Percentiles rank a stretch among this genome's conserved stretches.
phyloP scores from a whole-genome alignment of 139 green algal species.

The Chlamydomonas sphaeroides region DNA sequence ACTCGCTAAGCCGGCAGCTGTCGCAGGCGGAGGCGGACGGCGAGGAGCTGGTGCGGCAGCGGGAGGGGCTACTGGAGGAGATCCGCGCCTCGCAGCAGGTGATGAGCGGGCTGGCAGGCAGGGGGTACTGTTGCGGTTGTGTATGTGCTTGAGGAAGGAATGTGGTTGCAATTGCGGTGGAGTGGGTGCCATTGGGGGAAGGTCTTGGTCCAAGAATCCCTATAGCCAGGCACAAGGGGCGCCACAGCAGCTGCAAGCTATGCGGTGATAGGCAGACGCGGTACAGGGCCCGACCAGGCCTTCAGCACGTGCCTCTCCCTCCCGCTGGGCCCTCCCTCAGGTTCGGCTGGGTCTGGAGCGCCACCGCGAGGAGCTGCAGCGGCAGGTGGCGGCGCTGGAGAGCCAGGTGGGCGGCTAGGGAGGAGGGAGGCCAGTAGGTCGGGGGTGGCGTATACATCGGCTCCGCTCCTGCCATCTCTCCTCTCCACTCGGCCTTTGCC shows the following conservation, averaged over 20 bases:
- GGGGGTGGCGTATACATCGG: too few species aligned
- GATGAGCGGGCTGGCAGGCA: neutral
- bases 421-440: too few species aligned
- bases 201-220: too few species aligned
- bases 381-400: constrained; percentile 70
- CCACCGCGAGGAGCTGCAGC: constrained; percentile 74
- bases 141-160: too few species aligned
- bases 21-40: constrained; percentile 52
- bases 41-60: constrained; percentile 64
- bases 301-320: too few species aligned
- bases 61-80: constrained; percentile 72
- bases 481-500: neutral
- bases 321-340: too few species aligned
- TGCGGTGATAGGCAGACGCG: too few species aligned
- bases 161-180: neutral
- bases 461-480: too few species aligned
- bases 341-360: constrained; percentile 75
- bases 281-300: too few species aligned
- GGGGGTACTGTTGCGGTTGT: too few species aligned
- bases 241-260: too few species aligned
- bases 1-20: constrained; percentile 69
- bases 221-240: too few species aligned
- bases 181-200: neutral
- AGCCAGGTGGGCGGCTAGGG: constrained; percentile 34
- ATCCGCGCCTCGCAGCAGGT: constrained; percentile 74